phyloP scores from a whole-genome alignment of 768 basidiomycete species.

The Neoboletus brunneissimus region DNA sequence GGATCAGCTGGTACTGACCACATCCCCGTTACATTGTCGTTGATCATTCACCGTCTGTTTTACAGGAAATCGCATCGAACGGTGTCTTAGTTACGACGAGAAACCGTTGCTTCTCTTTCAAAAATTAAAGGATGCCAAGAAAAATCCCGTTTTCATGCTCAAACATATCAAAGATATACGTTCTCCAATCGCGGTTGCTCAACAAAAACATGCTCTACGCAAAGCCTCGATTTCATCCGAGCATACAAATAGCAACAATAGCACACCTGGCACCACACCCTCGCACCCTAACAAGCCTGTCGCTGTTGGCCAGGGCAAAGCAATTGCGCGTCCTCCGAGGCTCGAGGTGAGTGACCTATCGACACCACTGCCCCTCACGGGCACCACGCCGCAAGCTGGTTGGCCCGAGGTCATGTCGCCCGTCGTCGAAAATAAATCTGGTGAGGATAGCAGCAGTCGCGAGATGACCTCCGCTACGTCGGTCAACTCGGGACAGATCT shows the following conservation, averaged over 20 bases:
- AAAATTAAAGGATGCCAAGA: conserved; percentile 93
- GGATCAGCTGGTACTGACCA: conserved; percentile 70
- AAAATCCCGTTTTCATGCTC: conserved; percentile 99
- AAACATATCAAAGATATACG: conserved; percentile 93
- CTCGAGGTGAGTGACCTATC: conserved; percentile 67
- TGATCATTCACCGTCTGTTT: neutral
- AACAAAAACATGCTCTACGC: conserved; percentile 90
- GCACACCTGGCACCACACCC: conserved; percentile 19
- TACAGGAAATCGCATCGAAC: conserved; percentile 75
- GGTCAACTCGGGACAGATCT: conserved; percentile 32
- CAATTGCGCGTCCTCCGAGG: conserved; percentile 57
- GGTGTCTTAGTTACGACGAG: conserved; percentile 96
- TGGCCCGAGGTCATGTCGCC: conserved; percentile 79
- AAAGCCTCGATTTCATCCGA: conserved; percentile 56
- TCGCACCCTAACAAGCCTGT: conserved; percentile 24
- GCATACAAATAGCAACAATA: conserved; percentile 14
- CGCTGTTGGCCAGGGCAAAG: conserved; percentile 31
- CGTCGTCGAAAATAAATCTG: conserved; percentile 43
- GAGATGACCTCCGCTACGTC: conserved; percentile 37
- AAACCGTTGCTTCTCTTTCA: conserved; percentile 97
- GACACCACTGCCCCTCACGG: conserved; percentile 52
- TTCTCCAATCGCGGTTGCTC: conserved; percentile 94
- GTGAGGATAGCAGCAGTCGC: conserved; percentile 41
- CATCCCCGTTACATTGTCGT: neutral
- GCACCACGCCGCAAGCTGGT: conserved; percentile 62